Base-by-base conservation (phyloP, 2,329 filamentous ascomycete species). In the Aspergillus sp. region DNA sequence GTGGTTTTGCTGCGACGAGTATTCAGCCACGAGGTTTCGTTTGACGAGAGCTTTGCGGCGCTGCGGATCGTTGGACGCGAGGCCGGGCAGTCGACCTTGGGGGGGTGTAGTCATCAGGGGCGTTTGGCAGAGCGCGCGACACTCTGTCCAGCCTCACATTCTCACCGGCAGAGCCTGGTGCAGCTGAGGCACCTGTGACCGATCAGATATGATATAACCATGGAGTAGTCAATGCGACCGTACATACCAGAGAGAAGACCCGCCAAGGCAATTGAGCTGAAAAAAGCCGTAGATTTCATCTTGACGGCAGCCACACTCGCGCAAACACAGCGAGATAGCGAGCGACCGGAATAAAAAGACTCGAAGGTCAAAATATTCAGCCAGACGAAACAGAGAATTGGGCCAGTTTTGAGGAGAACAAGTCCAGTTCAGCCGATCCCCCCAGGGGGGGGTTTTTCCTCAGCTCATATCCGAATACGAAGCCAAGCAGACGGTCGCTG, bases 11-110 rank as follows among this genome's bases (percentile, higher is more conserved):
- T 79, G 50, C 89, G 79, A 45, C 91, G 80, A 47, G 74, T 74
- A 40, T 79, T 61, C 10, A 95, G 74, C 89, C 90, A 96, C 60
- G 77, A 70, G 33, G 73, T 76, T 70, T 96, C 91, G 44, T 84
- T 73, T 11, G 72, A 55, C 3, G 88, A 91, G 7, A 95, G 68
- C 0, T 60, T 58, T 27, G 67, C 66, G 37, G 86, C 87, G 31
- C 65, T 64, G 53, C 90, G 82, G 43, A 95, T 79, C 1, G 72
- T 75, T 1, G 90, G 90, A 36, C 80, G 76, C n/a, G 72, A 72
- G 6, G 73, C 68, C 4, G 90, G 89, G 58, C 90, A 95, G 49
- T 77, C 65, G 34, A 87, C 83, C 5, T 69, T 61, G 30, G 75
- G 0, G 90, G 90, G 2, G 82, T 79, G 65, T 96, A 96, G 48